Conservation (phyloP, 2,329 filamentous ascomycete species). For the Botrytis galanthina region DNA sequence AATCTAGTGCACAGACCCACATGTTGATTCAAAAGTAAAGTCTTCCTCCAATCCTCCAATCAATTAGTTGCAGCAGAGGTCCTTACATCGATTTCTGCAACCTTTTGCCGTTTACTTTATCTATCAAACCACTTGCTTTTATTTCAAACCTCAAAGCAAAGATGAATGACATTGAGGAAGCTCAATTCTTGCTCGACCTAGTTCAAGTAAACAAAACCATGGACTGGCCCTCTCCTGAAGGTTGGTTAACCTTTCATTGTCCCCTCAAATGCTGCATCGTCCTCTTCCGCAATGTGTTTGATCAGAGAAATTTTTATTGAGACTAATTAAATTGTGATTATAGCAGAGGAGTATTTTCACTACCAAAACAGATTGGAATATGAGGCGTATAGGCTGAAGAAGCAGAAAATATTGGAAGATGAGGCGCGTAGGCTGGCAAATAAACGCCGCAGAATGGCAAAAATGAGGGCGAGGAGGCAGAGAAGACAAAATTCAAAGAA, state of each 20-base stretch:
- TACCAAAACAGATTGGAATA: neutral
- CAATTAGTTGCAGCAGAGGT: rapidly evolving
- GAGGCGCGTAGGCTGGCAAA: no score
- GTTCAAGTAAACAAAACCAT: rapidly evolving
- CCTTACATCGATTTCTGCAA: neutral
- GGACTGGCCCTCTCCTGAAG: neutral
- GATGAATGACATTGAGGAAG: neutral
- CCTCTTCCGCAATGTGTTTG: neutral
- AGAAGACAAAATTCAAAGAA: neutral
- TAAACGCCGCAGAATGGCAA: neutral
- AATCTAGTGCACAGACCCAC: neutral
- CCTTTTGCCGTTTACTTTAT: neutral
- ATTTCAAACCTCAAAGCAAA: neutral
- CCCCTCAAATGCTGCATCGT: neutral
- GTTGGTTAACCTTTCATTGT: neutral
- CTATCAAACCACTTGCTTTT: neutral
- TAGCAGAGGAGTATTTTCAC: neutral
- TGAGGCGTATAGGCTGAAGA: neutral
- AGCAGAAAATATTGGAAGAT: no score
- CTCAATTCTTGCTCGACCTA: rapidly evolving
- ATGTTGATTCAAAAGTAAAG: neutral
- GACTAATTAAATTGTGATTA: neutral
- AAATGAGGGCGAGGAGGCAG: neutral
- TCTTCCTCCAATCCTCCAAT: neutral
- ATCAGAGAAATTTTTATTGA: neutral